phyloP scores from a whole-genome alignment of 768 basidiomycete genomes.

The Mycena vitilis region DNA sequence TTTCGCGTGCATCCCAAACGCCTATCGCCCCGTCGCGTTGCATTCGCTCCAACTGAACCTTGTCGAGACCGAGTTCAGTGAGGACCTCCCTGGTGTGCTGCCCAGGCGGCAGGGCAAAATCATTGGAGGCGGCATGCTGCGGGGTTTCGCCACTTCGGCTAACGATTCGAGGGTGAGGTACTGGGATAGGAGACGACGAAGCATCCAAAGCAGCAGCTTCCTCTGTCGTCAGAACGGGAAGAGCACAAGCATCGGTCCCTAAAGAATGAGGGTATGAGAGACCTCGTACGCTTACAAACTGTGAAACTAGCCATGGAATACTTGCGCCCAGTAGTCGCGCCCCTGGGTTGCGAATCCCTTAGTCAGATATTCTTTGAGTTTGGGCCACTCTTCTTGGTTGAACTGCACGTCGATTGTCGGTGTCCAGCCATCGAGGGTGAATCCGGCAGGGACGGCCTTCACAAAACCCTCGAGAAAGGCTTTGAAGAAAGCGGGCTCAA shows the following conservation, averaged over 20 bases:
- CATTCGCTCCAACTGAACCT: conserved; percentile 53
- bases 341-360: conserved; percentile 71
- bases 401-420: conserved; percentile 61
- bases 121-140: conserved; percentile 19
- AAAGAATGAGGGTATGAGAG: background rate
- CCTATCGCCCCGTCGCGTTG: conserved; percentile 61
- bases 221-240: conserved; percentile 72
- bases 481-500: conserved; percentile 79
- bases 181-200: conserved; percentile 53
- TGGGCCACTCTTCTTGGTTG: conserved; percentile 66
- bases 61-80: conserved; percentile 60
- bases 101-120: conserved; percentile 56
- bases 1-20: conserved; percentile 17
- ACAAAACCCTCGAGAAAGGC: conserved; percentile 69
- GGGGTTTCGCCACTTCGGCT: conserved; percentile 38
- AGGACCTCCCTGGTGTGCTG: conserved; percentile 66
- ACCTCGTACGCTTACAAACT: background rate
- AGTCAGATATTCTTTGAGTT: conserved; percentile 65
- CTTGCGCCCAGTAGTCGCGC: conserved; percentile 74
- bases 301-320: conserved; percentile 69
- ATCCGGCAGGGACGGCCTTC: conserved; percentile 57
- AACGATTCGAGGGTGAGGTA: conserved; percentile 63
- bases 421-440: conserved; percentile 64
- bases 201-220: conserved; percentile 66
- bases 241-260: conserved; percentile 80